Conservation (phyloP, 2,329 filamentous ascomycete species). For the Calonectria naviculata region DNA sequence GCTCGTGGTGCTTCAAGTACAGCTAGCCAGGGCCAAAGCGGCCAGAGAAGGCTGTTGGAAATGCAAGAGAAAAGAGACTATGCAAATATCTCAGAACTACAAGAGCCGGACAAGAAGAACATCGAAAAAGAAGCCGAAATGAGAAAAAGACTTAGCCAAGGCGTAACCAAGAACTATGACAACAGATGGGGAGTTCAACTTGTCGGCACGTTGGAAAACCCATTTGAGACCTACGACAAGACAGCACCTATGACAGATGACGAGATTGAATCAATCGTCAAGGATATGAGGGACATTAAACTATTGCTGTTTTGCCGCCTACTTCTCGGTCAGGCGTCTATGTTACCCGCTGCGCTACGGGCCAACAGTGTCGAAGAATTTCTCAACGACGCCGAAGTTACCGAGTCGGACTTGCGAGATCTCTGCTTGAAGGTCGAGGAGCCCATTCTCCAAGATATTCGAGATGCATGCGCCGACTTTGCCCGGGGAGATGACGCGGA, state of each 20-base stretch:
- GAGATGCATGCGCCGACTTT: conserved; percentile 45
- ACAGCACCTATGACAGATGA: conserved; percentile 40
- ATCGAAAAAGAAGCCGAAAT: conserved; percentile 44
- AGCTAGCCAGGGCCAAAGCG: not conserved
- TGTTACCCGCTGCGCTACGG: conserved; percentile 39
- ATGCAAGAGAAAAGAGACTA: conserved; percentile 14
- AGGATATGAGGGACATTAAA: conserved; percentile 43
- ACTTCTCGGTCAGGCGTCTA: conserved; percentile 37
- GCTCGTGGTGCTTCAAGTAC: not conserved
- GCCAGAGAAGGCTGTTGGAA: conserved; percentile 32
- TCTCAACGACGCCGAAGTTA: conserved; percentile 36
- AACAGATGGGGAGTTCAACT: conserved; percentile 31
- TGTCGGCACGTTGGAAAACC: conserved; percentile 40
- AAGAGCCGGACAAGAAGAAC: conserved; percentile 40
- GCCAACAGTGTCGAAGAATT: conserved; percentile 40
- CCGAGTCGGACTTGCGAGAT: conserved; percentile 41
- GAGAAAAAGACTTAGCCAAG: conserved; percentile 38
- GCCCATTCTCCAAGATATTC: conserved; percentile 40
- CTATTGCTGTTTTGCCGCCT: conserved; percentile 41
- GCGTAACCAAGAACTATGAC: conserved; percentile 40
- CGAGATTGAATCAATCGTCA: conserved; percentile 37
- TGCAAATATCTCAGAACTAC: not conserved
- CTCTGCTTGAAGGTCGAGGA: conserved; percentile 41
- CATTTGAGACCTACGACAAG: conserved; percentile 34
- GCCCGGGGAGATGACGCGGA: conserved; percentile 37